These are phyloP conservation scores for Septoria linicola DNA, from an alignment of 2,329 filamentous ascomycete genomes.

Conservation along the genomic window DNA sequence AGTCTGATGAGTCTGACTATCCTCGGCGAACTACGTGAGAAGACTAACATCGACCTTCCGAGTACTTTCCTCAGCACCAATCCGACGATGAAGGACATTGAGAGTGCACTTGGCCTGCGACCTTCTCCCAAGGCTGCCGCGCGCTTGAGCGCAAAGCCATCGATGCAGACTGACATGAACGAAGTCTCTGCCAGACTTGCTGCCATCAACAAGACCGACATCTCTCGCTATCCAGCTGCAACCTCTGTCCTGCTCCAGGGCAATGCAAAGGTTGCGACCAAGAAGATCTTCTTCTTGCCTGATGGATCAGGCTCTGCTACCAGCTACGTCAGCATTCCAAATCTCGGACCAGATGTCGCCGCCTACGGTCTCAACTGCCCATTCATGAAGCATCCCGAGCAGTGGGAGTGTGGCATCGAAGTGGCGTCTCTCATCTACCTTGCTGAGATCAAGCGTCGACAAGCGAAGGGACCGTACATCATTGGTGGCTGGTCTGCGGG, in stretches of 20 bases:
- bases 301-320: conserved; percentile 61
- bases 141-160: conserved; percentile 20
- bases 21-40: conserved; percentile 51
- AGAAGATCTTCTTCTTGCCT: conserved; percentile 55
- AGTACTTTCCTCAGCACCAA: conserved; percentile 60
- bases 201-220: conserved; percentile 40
- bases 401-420: conserved; percentile 65
- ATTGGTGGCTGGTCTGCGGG: conserved; percentile 58
- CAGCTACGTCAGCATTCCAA: conserved; percentile 63
- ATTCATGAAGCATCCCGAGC: conserved; percentile 67
- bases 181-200: conserved; percentile 51
- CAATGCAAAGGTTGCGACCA: conserved; percentile 55
- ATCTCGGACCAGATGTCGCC: conserved; percentile 52
- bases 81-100: conserved; percentile 63
- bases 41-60: conserved; percentile 51
- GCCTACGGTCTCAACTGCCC: conserved; percentile 64
- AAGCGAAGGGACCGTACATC: conserved; percentile 61
- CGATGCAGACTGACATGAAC: conserved; percentile 42
- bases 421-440: conserved; percentile 66
- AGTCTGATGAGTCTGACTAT: conserved; percentile 55
- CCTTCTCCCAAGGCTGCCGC: conserved; percentile 34
- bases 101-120: conserved; percentile 61
- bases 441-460: conserved; percentile 67
- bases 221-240: conserved; percentile 48
- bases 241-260: conserved; percentile 59